Evolutionary conservation across 176 grass and related monocot species (phyloP).

Genomic region (Metroxylon sagu): DNA sequence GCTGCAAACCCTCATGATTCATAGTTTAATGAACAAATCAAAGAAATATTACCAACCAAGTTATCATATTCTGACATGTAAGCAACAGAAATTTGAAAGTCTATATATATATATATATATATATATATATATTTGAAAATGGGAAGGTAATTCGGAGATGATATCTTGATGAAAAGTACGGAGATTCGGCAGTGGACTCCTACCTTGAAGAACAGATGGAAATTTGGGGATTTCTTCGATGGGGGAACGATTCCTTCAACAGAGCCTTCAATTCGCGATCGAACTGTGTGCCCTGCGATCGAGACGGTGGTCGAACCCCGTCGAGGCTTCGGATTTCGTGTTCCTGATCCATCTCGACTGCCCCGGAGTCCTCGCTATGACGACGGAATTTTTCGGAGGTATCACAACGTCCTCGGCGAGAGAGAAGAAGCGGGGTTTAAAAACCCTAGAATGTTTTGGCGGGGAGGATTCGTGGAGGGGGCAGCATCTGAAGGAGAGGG

Average conservation of each 20-base stretch:
- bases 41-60: background rate
- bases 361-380: no score
- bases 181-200: background rate
- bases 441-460: no score
- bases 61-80: background rate
- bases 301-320: constrained; percentile 36
- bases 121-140: no score
- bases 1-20: constrained; percentile 36
- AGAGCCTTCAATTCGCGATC: constrained; percentile 69
- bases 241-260: constrained; percentile 53
- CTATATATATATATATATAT: no score
- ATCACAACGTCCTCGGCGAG: no score
- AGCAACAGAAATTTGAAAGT: no score
- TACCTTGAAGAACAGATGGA: constrained; percentile 92
- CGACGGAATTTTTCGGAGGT: no score
- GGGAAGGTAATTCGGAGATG: background rate
- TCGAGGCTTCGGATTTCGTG: constrained; percentile 65
- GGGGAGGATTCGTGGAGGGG: no score
- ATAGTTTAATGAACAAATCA: constrained; percentile 9
- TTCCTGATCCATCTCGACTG: constrained; percentile 13
- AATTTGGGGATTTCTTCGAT: constrained; percentile 42
- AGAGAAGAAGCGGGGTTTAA: no score
- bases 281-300: constrained; percentile 27
- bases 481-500: no score
- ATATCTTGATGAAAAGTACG: background rate